Evolutionary conservation across 2,329 filamentous ascomycete species (phyloP).

Genomic region (Neocatenulostroma microsporum): DNA sequence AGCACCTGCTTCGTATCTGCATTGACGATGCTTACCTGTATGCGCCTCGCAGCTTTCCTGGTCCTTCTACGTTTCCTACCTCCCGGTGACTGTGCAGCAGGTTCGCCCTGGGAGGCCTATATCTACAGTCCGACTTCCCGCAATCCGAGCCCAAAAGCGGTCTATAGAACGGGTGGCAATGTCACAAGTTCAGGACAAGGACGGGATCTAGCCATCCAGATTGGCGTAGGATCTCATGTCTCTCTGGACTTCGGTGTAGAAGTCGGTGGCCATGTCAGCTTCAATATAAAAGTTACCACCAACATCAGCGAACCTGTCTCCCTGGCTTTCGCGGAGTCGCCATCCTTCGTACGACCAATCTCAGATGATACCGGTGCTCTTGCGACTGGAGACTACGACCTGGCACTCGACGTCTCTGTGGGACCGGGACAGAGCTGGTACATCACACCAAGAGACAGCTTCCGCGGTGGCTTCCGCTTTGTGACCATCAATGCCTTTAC

Average conservation of each 20-base stretch:
- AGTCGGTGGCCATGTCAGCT: neutral
- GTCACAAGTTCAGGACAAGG: neutral
- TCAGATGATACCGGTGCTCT: neutral
- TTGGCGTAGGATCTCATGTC: neutral
- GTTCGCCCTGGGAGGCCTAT: no score
- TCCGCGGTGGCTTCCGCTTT: slow-evolving; percentile 1
- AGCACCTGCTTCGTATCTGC: no score
- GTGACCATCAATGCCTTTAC: slow-evolving; percentile 1
- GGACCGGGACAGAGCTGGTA: neutral
- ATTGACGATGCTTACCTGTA: no score
- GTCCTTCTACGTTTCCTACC: no score
- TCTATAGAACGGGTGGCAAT: no score
- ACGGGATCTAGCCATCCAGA: neutral
- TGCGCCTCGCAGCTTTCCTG: no score
- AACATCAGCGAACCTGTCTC: slow-evolving; percentile 1
- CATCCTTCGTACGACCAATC: neutral
- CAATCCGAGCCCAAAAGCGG: no score
- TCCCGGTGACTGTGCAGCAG: no score
- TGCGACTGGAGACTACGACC: slow-evolving; percentile 2
- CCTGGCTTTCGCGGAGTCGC: neutral
- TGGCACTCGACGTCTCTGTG: neutral
- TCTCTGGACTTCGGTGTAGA: neutral
- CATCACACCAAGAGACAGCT: slow-evolving; percentile 1
- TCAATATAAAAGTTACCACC: neutral
- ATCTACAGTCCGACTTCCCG: no score